phyloP scores from a whole-genome alignment of 2,329 filamentous ascomycete genomes.

The Ophiobolus disseminans region DNA sequence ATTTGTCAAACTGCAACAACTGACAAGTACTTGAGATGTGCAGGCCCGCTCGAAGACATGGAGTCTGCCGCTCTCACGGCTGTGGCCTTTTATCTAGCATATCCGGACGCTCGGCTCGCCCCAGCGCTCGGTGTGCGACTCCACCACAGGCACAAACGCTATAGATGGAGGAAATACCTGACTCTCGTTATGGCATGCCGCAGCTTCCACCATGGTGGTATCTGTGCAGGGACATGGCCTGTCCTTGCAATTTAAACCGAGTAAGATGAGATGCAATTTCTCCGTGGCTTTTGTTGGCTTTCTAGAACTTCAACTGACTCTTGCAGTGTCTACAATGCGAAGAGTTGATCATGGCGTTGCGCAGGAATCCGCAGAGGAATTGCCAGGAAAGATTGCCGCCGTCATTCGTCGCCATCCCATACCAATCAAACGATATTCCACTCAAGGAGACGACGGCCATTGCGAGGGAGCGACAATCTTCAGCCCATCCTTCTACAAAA shows the following conservation, averaged over 20 bases:
- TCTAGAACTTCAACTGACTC: slow-evolving; percentile 12
- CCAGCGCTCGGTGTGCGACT: slow-evolving; percentile 1
- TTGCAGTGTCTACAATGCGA: slow-evolving; percentile 33
- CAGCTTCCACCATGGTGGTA: slow-evolving; percentile 29
- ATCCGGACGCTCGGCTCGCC: slow-evolving; percentile 13
- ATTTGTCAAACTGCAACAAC: slow-evolving; percentile 19
- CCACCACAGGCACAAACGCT: slow-evolving; percentile 9
- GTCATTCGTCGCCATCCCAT: slow-evolving; percentile 8
- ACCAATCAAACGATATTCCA: not conserved
- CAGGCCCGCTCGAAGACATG: not conserved
- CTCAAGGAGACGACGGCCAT: not conserved
- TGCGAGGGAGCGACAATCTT: not conserved
- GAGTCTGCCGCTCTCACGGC: not conserved
- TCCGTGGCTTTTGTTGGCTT: slow-evolving; percentile 7
- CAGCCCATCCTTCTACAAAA: slow-evolving; percentile 3
- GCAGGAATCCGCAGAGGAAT: slow-evolving; percentile 32
- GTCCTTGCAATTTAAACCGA: slow-evolving; percentile 34
- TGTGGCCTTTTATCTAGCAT: slow-evolving; percentile 7
- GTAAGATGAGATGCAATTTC: slow-evolving; percentile 27
- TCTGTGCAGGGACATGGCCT: slow-evolving; percentile 33
- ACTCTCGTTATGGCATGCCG: slow-evolving; percentile 29
- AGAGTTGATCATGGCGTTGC: slow-evolving; percentile 34
- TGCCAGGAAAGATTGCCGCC: slow-evolving; percentile 28
- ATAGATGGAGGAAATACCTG: slow-evolving; percentile 32
- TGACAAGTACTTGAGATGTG: not conserved